Evolutionary conservation across 306 rosid species (phyloP), one percentile per base, ranked within the genome.

Genomic region (Elaeagnus macrophylla): DNA sequence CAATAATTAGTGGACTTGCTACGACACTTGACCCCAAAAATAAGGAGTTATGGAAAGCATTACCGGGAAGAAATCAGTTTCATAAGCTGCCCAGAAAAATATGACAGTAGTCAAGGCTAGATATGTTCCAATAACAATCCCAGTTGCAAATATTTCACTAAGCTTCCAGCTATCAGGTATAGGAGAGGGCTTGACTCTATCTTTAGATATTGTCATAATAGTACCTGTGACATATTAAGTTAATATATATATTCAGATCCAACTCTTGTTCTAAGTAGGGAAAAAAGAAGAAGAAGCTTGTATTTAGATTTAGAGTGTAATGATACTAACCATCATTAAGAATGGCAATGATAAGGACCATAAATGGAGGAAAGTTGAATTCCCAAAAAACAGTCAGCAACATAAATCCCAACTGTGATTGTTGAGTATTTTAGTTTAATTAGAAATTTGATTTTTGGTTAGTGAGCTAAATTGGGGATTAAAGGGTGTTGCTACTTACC

Each of bases 131-230:
- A 84, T 79, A 53, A 80, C 71, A 56, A 81, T 18, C 54, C 88
- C 94, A 39, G 88, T 84, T 35, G 87, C 73, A 54, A 84, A 84
- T 61, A 84, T 84, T 77, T 84, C 88, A 64, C 73, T 79, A 19
- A 81, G 88, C 71, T 76, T 84, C 88, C 88, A 84, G 70, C 94
- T 78, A 62, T 81, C 94, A 10, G 88, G 94, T 58, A 65, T 0
- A 51, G 88, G 94, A 45, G 94, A 84, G 35, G 88, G 94, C 67
- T 81, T 84, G 39, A 84, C 88, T 50, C 85, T 78, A 25, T 84
- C 94, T 67, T 81, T 84, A 8, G 88, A 84, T 76, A 81, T 81
- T 66, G 94, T 84, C 94, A 84, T 81, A 68, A 84, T 81, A 60
- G 88, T 84, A 61, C 94, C 88, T 78, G 47, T 19, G 51, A 67